These are phyloP conservation scores for Periconia sp. DNA, from an alignment of 2,329 filamentous ascomycete species.

Conservation along the genomic window DNA sequence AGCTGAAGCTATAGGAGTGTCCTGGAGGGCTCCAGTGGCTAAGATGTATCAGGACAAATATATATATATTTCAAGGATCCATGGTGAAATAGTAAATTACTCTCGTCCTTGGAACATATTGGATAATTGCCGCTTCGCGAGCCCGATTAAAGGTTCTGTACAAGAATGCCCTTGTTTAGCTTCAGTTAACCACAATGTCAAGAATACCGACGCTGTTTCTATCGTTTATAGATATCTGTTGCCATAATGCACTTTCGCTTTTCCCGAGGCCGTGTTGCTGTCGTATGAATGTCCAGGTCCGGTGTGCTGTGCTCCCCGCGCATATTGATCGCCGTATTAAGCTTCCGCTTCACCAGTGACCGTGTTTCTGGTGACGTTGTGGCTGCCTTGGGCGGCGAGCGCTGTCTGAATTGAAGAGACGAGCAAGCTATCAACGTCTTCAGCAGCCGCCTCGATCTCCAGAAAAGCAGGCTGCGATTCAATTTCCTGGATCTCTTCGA, in stretches of 20 bases:
- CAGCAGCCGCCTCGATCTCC: slow-evolving; percentile 4
- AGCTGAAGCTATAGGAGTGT: slow-evolving; percentile 6
- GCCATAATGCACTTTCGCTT: neutral
- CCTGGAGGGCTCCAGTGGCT: slow-evolving; percentile 5
- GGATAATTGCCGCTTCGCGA: neutral
- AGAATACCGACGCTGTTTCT: neutral
- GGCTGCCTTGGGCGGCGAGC: slow-evolving; percentile 4
- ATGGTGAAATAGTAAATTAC: no score
- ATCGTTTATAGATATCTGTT: neutral
- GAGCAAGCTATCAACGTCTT: slow-evolving; percentile 3
- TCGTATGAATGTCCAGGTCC: neutral
- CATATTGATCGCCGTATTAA: slow-evolving; percentile 4
- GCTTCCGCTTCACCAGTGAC: slow-evolving; percentile 1
- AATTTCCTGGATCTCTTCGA: slow-evolving; percentile 3
- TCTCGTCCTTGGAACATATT: slow-evolving; percentile 1
- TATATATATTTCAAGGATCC: no score
- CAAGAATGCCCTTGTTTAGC: neutral
- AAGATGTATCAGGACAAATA: slow-evolving; percentile 10
- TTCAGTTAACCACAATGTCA: neutral
- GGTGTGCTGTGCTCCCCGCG: slow-evolving; percentile 3
- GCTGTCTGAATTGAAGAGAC: slow-evolving; percentile 1
- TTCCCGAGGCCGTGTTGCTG: neutral
- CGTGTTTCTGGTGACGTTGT: slow-evolving; percentile 1
- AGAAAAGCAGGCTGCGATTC: slow-evolving; percentile 1
- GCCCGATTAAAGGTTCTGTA: neutral